Percentiles rank a stretch among this genome's conserved stretches.
Conservation (phyloP, 805 yeast genomes). For the Kodamaea neixiangensis region DNA sequence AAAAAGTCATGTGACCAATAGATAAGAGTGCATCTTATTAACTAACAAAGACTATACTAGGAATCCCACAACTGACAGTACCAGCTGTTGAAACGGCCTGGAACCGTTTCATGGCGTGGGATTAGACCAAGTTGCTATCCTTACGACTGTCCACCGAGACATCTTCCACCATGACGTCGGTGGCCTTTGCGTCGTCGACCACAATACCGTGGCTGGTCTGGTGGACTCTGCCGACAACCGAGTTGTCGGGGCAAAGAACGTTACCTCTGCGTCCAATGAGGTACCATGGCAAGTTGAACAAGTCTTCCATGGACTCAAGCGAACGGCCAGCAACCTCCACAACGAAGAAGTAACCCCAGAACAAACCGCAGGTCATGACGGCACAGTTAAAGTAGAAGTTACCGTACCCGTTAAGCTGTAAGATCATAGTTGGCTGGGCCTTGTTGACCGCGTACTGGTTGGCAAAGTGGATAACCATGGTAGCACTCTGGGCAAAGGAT, state of each 20-base stretch:
- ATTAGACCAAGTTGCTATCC: background rate
- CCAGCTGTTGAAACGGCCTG: background rate
- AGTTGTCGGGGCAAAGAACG: constrained; percentile 26
- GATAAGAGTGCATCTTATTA: too few species aligned
- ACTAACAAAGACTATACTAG: background rate
- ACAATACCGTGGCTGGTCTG: constrained; percentile 1
- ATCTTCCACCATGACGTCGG: background rate
- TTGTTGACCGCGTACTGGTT: constrained; percentile 28
- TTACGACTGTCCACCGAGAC: background rate
- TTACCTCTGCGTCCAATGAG: constrained; percentile 24
- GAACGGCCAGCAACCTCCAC: constrained; percentile 28
- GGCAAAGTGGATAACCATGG: constrained; percentile 27
- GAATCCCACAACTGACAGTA: background rate
- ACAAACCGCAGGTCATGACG: constrained; percentile 16
- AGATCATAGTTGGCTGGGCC: constrained; percentile 25
- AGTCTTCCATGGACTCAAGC: constrained; percentile 27
- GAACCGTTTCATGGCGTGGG: background rate
- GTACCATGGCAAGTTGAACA: constrained; percentile 29
- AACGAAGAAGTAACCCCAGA: constrained; percentile 26
- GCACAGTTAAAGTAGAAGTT: constrained; percentile 25
- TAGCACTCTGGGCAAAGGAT: constrained; percentile 23
- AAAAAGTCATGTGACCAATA: too few species aligned
- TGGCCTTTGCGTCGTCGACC: background rate
- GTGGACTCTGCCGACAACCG: constrained; percentile 22
- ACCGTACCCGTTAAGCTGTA: constrained; percentile 21